Evolutionary conservation across 1,284 basidiomycete species (phyloP).

Genomic region (Malassezia sp.): DNA sequence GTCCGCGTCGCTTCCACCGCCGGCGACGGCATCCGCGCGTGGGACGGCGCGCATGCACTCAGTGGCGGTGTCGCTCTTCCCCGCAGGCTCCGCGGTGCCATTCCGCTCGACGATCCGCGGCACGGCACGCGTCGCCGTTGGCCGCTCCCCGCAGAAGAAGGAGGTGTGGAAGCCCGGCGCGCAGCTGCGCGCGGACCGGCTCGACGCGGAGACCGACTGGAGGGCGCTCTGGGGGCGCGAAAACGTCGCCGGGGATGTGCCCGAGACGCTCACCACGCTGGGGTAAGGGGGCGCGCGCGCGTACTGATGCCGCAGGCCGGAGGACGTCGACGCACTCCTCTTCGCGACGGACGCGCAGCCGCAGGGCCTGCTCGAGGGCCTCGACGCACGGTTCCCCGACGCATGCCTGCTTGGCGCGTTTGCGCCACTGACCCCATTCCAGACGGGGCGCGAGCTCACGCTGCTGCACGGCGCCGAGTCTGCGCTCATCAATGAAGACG

Average conservation of each 20-base stretch:
- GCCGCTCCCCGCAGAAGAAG: constrained; percentile 31
- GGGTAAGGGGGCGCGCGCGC: constrained; percentile 5
- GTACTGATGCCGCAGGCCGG: constrained; percentile 6
- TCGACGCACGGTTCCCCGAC: constrained; percentile 50
- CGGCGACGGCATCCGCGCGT: too few relatives aligned
- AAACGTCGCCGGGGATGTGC: constrained; percentile 27
- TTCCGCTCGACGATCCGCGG: constrained; percentile 32
- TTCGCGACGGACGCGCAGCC: constrained; percentile 58
- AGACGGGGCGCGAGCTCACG: constrained; percentile 68
- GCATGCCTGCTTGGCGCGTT: constrained; percentile 59
- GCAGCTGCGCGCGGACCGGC: constrained; percentile 21
- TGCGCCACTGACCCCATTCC: constrained; percentile 69
- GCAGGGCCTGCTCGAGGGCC: constrained; percentile 55
- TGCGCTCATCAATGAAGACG: constrained; percentile 52
- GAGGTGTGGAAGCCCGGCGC: constrained; percentile 25
- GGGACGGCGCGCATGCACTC: too few relatives aligned
- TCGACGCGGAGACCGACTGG: constrained; percentile 26
- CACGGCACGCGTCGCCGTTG: constrained; percentile 25
- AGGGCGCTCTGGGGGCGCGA: constrained; percentile 33
- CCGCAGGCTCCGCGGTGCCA: constrained; percentile 19
- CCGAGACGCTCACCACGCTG: constrained; percentile 16
- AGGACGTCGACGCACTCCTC: constrained; percentile 52
- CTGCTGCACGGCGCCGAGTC: constrained; percentile 48
- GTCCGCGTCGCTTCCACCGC: constrained; percentile 22
- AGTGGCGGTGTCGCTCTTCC: too few relatives aligned